Evolutionary conservation across 768 basidiomycete genomes (phyloP).

Genomic region (Trametes sanguinea): DNA sequence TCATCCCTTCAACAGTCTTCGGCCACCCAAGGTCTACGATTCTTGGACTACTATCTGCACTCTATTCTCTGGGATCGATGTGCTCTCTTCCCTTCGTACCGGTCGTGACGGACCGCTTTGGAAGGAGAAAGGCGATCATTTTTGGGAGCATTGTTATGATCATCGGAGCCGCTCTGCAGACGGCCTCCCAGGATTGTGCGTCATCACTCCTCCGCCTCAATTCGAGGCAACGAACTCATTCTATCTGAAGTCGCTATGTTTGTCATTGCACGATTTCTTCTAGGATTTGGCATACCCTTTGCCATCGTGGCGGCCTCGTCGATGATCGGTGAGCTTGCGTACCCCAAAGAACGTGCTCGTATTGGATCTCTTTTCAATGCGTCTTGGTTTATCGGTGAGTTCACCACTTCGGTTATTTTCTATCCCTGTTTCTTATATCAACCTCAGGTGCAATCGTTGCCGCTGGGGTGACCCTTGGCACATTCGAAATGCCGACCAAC

Average conservation of each 20-base stretch:
- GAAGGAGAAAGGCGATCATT: slow-evolving; percentile 52
- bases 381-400: slow-evolving; percentile 57
- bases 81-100: slow-evolving; percentile 56
- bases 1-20: slow-evolving; percentile 44
- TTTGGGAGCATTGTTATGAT: slow-evolving; percentile 47
- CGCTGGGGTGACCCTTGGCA: slow-evolving; percentile 61
- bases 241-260: slow-evolving; percentile 55
- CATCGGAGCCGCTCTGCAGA: slow-evolving; percentile 31
- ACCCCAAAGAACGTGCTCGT: slow-evolving; percentile 69
- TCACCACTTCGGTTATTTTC: background rate
- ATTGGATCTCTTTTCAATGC: slow-evolving; percentile 66
- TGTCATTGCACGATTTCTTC: slow-evolving; percentile 52
- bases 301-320: slow-evolving; percentile 67
- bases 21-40: slow-evolving; percentile 53
- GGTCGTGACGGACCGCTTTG: slow-evolving; percentile 49
- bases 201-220: background rate
- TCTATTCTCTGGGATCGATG: slow-evolving; percentile 64
- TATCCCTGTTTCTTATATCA: slow-evolving; percentile 5
- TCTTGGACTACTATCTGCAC: slow-evolving; percentile 57
- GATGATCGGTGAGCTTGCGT: slow-evolving; percentile 66
- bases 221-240: too few species aligned
- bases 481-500: slow-evolving; percentile 56
- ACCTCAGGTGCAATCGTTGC: slow-evolving; percentile 55
- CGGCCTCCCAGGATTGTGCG: slow-evolving; percentile 41
- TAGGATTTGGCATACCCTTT: slow-evolving; percentile 63